Percentiles rank a stretch among this genome's conserved stretches.
Conservation (phyloP, 345 rosid species). For the Lenwebbia sp. region DNA sequence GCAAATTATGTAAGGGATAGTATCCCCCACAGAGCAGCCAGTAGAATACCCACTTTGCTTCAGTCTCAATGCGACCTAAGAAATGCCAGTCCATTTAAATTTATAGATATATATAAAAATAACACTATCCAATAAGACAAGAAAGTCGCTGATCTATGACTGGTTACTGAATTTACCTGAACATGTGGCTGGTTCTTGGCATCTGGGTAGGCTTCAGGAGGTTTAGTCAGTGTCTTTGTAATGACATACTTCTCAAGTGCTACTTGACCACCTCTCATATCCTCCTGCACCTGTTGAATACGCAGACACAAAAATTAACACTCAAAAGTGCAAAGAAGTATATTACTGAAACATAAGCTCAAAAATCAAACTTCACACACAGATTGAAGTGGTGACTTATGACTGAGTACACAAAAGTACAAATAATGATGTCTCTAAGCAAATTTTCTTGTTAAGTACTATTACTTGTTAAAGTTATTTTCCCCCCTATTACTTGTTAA, state of each 20-base stretch:
- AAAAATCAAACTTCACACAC: neutral
- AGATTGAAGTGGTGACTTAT: neutral
- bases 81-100: constrained; percentile 12
- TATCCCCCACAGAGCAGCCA: constrained; percentile 80
- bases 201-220: constrained; percentile 94
- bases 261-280: constrained; percentile 88
- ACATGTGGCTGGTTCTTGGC: constrained; percentile 95
- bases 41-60: constrained; percentile 73
- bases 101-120: neutral
- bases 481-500: neutral
- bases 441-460: neutral
- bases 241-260: constrained; percentile 88
- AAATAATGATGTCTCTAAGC: neutral
- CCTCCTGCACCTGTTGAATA: constrained; percentile 70
- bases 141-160: neutral
- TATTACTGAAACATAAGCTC: neutral
- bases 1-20: constrained; percentile 89
- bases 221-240: constrained; percentile 90
- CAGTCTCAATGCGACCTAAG: constrained; percentile 85
- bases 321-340: neutral
- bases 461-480: neutral
- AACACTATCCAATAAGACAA: neutral
- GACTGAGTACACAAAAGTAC: neutral
- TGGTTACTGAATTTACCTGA: constrained; percentile 42
- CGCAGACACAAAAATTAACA: neutral